Evolutionary conservation across 2,329 filamentous ascomycete genomes (phyloP).

Genomic region (Aspergillus sp.): DNA sequence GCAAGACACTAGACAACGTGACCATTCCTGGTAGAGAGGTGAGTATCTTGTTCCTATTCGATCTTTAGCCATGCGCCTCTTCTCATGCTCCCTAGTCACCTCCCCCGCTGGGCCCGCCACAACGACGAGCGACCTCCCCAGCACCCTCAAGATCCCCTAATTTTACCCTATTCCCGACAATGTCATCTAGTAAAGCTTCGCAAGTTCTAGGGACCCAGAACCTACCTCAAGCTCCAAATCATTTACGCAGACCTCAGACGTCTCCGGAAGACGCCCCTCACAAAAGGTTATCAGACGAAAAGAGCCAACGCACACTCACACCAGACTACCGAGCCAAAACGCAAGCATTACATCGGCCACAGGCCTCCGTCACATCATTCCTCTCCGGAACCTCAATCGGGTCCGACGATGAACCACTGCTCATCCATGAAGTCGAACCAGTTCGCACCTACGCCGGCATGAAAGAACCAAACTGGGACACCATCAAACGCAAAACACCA

Average conservation of each 20-base stretch:
- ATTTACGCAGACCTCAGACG: slow-evolving; percentile 26
- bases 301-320: slow-evolving; percentile 9
- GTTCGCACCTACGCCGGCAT: slow-evolving; percentile 18
- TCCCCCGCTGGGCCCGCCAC: slow-evolving; percentile 19
- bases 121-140: slow-evolving; percentile 39
- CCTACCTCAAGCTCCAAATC: slow-evolving; percentile 28
- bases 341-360: slow-evolving; percentile 13
- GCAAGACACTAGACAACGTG: slow-evolving; percentile 48
- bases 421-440: slow-evolving; percentile 18
- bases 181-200: slow-evolving; percentile 31
- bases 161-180: slow-evolving; percentile 41
- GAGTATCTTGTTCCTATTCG: slow-evolving; percentile 12
- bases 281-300: slow-evolving; percentile 19
- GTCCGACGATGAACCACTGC: slow-evolving; percentile 16
- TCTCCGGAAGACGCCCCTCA: slow-evolving; percentile 11
- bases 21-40: slow-evolving; percentile 52
- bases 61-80: not conserved
- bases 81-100: slow-evolving; percentile 2
- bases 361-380: slow-evolving; percentile 20
- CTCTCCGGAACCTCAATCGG: slow-evolving; percentile 16
- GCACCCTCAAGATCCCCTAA: slow-evolving; percentile 34
- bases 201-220: slow-evolving; percentile 32
- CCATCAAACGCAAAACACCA: slow-evolving; percentile 17
- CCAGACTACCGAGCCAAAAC: slow-evolving; percentile 8
- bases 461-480: slow-evolving; percentile 26